Evolutionary conservation across 2,329 filamentous ascomycete species (phyloP).

Genomic region (Claviceps cyperi): DNA sequence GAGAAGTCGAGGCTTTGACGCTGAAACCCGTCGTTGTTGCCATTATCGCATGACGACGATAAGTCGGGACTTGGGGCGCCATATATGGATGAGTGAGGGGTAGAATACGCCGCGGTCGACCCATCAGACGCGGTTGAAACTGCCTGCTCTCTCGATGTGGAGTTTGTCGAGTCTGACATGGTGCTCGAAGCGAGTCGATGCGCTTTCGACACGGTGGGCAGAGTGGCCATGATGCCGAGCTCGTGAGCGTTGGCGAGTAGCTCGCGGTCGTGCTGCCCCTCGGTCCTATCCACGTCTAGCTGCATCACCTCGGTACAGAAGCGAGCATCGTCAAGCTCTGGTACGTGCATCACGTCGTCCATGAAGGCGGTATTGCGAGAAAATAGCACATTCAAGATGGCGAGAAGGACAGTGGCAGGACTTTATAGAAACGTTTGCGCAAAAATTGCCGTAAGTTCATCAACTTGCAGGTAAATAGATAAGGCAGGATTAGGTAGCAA

Average conservation of each 20-base stretch:
- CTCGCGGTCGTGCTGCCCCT: conserved; percentile 25
- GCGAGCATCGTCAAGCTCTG: conserved; percentile 25
- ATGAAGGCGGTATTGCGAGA: conserved; percentile 1
- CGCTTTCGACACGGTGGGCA: conserved; percentile 12
- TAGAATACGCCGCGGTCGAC: conserved; percentile 26
- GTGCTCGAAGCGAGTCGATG: conserved; percentile 24
- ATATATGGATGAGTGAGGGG: conserved; percentile 28
- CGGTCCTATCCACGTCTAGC: conserved; percentile 18
- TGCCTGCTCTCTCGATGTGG: conserved; percentile 27
- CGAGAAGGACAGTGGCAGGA: no score
- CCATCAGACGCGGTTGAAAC: conserved; percentile 29
- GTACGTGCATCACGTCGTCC: conserved; percentile 8
- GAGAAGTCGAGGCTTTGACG: conserved; percentile 31
- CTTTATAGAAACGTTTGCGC: no score
- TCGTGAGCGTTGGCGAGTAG: conserved; percentile 20
- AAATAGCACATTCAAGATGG: not conserved
- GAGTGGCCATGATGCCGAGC: conserved; percentile 19
- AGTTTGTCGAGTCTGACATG: conserved; percentile 28
- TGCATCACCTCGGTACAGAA: conserved; percentile 27
- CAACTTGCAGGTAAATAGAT: no score
- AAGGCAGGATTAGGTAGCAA: no score
- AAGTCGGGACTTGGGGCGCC: conserved; percentile 10
- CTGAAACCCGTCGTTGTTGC: conserved; percentile 9
- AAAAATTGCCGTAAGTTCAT: no score
- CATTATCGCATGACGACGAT: conserved; percentile 4